Conservation (phyloP, 306 rosid genomes). For the Citrullus mucosospermus region DNA sequence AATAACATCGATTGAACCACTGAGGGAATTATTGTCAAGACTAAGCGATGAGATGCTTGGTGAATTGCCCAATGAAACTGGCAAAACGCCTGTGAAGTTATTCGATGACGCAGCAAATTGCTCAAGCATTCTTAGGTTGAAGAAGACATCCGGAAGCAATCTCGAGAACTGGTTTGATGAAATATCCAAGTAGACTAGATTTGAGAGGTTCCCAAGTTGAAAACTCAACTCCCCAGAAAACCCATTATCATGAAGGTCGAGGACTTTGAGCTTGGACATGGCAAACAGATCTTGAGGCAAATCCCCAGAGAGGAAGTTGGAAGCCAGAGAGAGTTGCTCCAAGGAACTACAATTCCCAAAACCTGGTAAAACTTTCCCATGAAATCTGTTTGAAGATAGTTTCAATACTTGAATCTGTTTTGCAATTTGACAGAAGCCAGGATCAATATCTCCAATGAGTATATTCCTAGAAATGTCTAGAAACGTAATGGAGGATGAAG, state of each 20-base stretch:
- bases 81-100: conserved; percentile 18
- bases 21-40: conserved; percentile 37
- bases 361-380: conserved; percentile 21
- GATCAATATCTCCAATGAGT: conserved; percentile 23
- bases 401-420: conserved; percentile 17
- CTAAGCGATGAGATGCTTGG: conserved; percentile 18
- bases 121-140: conserved; percentile 4
- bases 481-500: conserved; percentile 16
- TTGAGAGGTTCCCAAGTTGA: conserved; percentile 24
- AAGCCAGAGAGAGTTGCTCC: conserved; percentile 17
- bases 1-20: conserved; percentile 15
- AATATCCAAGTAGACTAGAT: conserved; percentile 26
- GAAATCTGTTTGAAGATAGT: conserved; percentile 22
- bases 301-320: conserved; percentile 19
- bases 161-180: conserved; percentile 22
- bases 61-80: conserved; percentile 25
- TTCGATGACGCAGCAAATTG: conserved; percentile 28
- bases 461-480: conserved; percentile 26
- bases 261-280: conserved; percentile 2
- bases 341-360: conserved; percentile 25
- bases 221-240: conserved; percentile 23
- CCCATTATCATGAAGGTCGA: conserved; percentile 23
- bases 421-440: conserved; percentile 13
- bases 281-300: conserved; percentile 20
- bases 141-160: conserved; percentile 26